phyloP scores from a whole-genome alignment of 306 rosid species.

The Fagus sylvatica region DNA sequence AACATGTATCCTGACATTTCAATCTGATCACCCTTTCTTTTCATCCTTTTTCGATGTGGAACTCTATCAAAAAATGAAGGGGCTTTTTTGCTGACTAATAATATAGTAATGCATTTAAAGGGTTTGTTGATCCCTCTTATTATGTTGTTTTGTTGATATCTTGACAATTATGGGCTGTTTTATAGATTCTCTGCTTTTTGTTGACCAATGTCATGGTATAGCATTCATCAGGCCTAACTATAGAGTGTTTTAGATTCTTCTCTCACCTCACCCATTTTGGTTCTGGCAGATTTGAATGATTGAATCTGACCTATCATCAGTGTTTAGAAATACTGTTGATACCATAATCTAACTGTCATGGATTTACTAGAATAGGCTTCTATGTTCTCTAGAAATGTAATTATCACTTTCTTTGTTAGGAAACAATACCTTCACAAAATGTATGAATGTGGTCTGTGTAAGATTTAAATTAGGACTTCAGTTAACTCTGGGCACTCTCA shows the following conservation, averaged over 20 bases:
- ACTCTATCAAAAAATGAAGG: background rate
- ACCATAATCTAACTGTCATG: background rate
- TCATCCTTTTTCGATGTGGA: background rate
- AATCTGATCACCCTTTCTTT: background rate
- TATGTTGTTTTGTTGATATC: background rate
- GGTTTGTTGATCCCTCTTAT: background rate
- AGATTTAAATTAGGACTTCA: background rate
- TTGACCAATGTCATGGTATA: background rate
- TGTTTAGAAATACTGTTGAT: background rate
- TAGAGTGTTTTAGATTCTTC: background rate
- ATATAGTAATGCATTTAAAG: background rate
- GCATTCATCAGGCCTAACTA: background rate
- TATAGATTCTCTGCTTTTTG: background rate
- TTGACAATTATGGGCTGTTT: background rate
- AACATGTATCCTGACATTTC: background rate
- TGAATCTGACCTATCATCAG: background rate
- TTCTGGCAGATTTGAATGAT: background rate
- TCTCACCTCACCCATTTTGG: background rate
- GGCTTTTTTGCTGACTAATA: background rate
- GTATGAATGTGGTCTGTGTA: background rate
- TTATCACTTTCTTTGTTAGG: background rate
- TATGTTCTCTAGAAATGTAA: background rate
- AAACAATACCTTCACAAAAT: background rate
- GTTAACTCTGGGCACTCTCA: background rate
- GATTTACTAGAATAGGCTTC: background rate